These are phyloP conservation scores for Seminavis robusta DNA, from an alignment of 108 stramenopile genomes.

Conservation along the genomic window DNA sequence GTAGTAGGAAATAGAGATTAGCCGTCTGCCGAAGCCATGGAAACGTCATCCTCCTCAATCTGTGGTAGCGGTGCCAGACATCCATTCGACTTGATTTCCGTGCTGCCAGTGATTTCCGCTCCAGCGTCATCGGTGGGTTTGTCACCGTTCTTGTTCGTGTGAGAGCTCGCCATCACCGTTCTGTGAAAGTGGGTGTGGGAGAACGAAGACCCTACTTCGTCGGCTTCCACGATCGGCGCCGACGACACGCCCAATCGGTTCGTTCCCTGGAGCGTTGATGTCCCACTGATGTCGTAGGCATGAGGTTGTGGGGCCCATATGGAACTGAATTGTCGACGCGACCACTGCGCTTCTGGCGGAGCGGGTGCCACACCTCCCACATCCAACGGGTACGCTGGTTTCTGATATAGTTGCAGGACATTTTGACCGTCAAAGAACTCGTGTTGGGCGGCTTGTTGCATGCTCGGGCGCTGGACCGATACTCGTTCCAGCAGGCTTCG, in stretches of 20 bases:
- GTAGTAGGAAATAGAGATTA: too few relatives aligned
- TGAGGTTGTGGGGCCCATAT: constrained; percentile 89
- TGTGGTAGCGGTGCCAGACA: too few relatives aligned
- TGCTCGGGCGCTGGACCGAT: constrained; percentile 42
- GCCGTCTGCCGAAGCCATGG: too few relatives aligned
- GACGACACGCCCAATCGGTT: neutral
- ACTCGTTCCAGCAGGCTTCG: constrained; percentile 36
- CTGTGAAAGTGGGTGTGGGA: too few relatives aligned
- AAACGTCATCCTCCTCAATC: too few relatives aligned
- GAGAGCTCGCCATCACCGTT: too few relatives aligned
- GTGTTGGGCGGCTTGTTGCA: constrained; percentile 43
- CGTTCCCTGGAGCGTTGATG: neutral
- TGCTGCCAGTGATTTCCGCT: too few relatives aligned
- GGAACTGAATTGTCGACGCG: constrained; percentile 79
- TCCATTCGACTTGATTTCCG: too few relatives aligned
- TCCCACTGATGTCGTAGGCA: constrained; percentile 46
- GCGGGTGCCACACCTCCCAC: constrained; percentile 64
- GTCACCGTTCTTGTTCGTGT: too few relatives aligned
- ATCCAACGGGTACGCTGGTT: constrained; percentile 53
- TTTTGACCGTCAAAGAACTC: constrained; percentile 63
- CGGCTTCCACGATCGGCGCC: constrained; percentile 48
- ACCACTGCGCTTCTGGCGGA: constrained; percentile 68
- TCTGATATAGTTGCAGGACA: constrained; percentile 50
- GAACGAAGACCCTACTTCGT: constrained; percentile 44
- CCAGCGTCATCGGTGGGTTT: too few relatives aligned